Evolutionary conservation across 495 filamentous ascomycete genomes (phyloP), one percentile per base, ranked within the genome.

Genomic region (Tirmania nivea): DNA sequence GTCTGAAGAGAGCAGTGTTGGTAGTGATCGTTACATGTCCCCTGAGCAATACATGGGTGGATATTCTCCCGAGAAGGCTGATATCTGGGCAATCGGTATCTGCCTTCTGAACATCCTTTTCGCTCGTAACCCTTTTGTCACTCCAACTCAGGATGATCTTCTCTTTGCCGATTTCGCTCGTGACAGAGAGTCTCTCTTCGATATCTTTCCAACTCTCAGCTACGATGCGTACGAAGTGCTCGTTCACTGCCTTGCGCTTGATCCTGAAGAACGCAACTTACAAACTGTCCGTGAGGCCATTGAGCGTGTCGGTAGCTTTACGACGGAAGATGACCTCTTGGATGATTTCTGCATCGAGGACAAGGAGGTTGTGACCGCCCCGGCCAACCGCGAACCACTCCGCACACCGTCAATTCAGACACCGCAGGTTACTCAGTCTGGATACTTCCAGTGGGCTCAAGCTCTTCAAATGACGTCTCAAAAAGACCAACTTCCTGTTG

Each of bases 1-100:
- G 87, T 87, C 81, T 47, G 78, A 82, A 60, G 90, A 97, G 68
- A 80, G 79, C 36, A 86, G 81, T 56, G 90, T 97, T 49, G 90
- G 90, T 52, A 95, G 89, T 67, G 92, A 97, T 61, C 84, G 90
- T 35, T 97, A 97, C 69, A 97, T 97, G 90, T 86, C 90, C 50
- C 90, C 90, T 16, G 90, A 96, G 67, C 90, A 97, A 62, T 96
- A 87, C 59, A 89, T 96, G 59, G 79, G 78, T 54, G 90, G 90
- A 58, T 96, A 96, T 70, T 89, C 86, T 47, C 87, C 90, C 34
- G 86, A 84, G 51, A 76, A 92, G 68, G 90, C 92, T 17, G 90
- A 97, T 66, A 78, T 94, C 58, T 97, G 90, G 90, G 86, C 87
- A 49, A 79, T 97, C 61, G 90, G 90, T 49, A 84, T 97, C 67